phyloP scores from a whole-genome alignment of 2,329 filamentous ascomycete species.

The Penicillium sp. region DNA sequence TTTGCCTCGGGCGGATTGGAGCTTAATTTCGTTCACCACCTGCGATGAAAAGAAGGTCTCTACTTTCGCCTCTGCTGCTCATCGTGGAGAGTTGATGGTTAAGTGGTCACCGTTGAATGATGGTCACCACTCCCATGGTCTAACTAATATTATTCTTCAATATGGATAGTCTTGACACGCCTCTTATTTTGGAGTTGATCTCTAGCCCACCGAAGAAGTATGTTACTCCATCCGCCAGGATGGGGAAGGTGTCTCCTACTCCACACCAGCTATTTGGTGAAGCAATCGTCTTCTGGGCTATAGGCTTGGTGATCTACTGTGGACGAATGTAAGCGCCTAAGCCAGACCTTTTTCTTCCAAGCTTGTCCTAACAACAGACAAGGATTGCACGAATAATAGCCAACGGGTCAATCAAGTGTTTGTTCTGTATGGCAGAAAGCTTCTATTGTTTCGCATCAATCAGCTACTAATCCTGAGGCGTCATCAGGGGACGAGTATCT shows the following conservation, averaged over 20 bases:
- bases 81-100: too few relatives aligned
- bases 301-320: conserved; percentile 28
- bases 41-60: too few relatives aligned
- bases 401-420: conserved; percentile 28
- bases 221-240: conserved; percentile 13
- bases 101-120: too few relatives aligned
- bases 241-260: conserved; percentile 32
- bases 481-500: conserved; percentile 38
- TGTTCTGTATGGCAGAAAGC: conserved; percentile 23
- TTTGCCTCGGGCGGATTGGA: conserved; percentile 6
- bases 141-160: neutral
- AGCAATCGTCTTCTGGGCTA: conserved; percentile 32
- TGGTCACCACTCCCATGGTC: too few relatives aligned
- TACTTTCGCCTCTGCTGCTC: too few relatives aligned
- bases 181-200: neutral
- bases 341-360: neutral
- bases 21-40: conserved; percentile 13
- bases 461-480: neutral
- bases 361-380: conserved; percentile 5
- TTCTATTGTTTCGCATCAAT: neutral
- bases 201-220: neutral
- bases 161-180: neutral
- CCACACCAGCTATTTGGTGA: conserved; percentile 30
- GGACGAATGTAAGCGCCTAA: conserved; percentile 29
- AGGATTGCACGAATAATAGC: conserved; percentile 30